phyloP scores from a whole-genome alignment of 441 rosid species.

The Flueggea neowawraea region DNA sequence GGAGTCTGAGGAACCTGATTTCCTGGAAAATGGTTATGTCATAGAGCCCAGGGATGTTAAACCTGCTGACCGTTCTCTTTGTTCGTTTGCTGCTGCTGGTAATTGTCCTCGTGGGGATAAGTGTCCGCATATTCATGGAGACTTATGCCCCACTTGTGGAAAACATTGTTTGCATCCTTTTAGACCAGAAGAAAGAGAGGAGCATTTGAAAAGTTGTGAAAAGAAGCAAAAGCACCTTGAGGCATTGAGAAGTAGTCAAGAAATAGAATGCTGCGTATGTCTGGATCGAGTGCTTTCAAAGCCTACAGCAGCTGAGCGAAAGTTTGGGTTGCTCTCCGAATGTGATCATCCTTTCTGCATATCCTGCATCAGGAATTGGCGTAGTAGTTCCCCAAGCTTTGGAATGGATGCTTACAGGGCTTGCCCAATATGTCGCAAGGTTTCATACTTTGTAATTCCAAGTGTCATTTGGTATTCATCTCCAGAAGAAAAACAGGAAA shows the following conservation, averaged over 20 bases:
- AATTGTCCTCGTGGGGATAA: conserved; percentile 76
- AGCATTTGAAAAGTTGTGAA: conserved; percentile 69
- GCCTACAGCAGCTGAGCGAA: conserved; percentile 80
- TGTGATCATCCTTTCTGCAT: conserved; percentile 99
- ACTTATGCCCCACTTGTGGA: conserved; percentile 80
- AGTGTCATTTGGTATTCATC: conserved; percentile 90
- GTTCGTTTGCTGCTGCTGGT: conserved; percentile 91
- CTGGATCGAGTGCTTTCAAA: conserved; percentile 88
- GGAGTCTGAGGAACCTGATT: conserved; percentile 30
- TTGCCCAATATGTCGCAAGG: conserved; percentile 94
- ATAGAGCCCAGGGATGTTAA: conserved; percentile 38
- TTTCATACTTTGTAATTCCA: conserved; percentile 83
- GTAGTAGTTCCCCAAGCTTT: conserved; percentile 81
- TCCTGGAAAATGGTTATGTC: conserved; percentile 26
- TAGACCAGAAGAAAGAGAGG: conserved; percentile 76
- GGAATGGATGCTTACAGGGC: conserved; percentile 91
- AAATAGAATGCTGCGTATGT: conserved; percentile 68
- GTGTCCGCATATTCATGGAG: conserved; percentile 92
- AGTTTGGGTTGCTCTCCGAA: conserved; percentile 91
- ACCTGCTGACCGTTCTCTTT: conserved; percentile 59
- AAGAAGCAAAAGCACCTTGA: conserved; percentile 66
- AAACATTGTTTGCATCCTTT: conserved; percentile 91
- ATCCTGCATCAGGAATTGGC: conserved; percentile 97
- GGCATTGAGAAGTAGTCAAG: conserved; percentile 53
- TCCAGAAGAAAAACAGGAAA: conserved; percentile 79